Percentiles rank a stretch among this genome's conserved stretches.
phyloP scores from a whole-genome alignment of 371 early-diverging fungal species.

The Fennellomyces sp. region DNA sequence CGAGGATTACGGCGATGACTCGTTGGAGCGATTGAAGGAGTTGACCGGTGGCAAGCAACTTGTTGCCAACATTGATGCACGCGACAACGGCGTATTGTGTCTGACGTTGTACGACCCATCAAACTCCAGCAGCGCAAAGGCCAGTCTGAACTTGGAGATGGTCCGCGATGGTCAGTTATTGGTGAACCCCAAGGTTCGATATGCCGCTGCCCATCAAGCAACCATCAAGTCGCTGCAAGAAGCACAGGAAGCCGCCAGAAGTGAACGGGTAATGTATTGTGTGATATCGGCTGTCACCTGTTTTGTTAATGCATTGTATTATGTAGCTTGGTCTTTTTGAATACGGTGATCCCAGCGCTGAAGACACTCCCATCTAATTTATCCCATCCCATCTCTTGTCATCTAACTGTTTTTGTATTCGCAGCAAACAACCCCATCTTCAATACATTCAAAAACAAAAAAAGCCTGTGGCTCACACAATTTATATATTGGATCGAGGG shows the following conservation, averaged over 20 bases:
- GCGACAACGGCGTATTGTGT: conserved; percentile 59
- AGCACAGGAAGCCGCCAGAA: conserved; percentile 49
- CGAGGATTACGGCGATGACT: conserved; percentile 81
- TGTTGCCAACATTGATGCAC: conserved; percentile 77
- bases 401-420: neutral
- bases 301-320: neutral
- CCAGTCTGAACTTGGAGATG: conserved; percentile 79
- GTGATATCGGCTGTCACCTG: neutral
- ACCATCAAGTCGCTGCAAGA: conserved; percentile 50
- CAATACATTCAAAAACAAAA: too few species aligned
- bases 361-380: conserved; percentile 11
- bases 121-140: conserved; percentile 60
- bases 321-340: conserved; percentile 78
- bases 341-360: conserved; percentile 73
- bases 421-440: too few species aligned
- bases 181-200: conserved; percentile 60
- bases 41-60: conserved; percentile 69
- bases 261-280: conserved; percentile 56
- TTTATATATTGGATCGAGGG: too few species aligned
- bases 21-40: conserved; percentile 69
- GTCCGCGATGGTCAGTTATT: conserved; percentile 79
- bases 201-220: conserved; percentile 58
- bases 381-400: neutral
- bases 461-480: too few species aligned
- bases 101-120: conserved; percentile 76